Percentiles rank a stretch among this genome's conserved stretches.
Conservation (phyloP, 495 filamentous ascomycete species). For the Penicillium turbatum region DNA sequence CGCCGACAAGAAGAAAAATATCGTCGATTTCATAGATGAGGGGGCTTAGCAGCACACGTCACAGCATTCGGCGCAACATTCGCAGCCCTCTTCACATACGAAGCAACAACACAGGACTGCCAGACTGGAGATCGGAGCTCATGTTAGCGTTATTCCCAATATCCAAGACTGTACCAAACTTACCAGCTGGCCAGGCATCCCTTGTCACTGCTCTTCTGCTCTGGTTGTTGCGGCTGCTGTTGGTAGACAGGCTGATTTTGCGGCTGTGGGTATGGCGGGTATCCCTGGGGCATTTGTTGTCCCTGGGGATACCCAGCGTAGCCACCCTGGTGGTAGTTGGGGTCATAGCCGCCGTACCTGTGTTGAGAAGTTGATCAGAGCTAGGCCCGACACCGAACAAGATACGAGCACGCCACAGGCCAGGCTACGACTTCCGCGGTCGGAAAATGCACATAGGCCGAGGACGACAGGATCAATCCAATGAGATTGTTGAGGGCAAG, state of each 20-base stretch:
- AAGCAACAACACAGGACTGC: slow-evolving; percentile 73
- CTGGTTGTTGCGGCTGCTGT: slow-evolving; percentile 42
- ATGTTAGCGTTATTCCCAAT: slow-evolving; percentile 10
- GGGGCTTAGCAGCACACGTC: slow-evolving; percentile 49
- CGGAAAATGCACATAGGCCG: not conserved
- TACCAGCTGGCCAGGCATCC: slow-evolving; percentile 63
- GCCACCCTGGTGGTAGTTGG: slow-evolving; percentile 15
- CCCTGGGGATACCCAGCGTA: slow-evolving; percentile 3
- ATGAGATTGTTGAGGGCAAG: not conserved
- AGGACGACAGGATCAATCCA: not conserved
- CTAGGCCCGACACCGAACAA: not conserved
- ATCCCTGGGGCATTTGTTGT: no score
- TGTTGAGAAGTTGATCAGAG: not conserved
- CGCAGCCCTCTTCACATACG: slow-evolving; percentile 72
- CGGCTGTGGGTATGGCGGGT: slow-evolving; percentile 24
- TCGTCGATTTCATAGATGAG: slow-evolving; percentile 17
- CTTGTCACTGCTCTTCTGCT: slow-evolving; percentile 43
- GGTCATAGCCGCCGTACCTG: slow-evolving; percentile 15
- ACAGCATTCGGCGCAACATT: slow-evolving; percentile 69
- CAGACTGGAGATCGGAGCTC: slow-evolving; percentile 38
- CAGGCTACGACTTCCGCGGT: not conserved
- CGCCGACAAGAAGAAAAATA: slow-evolving; percentile 23
- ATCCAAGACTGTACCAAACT: slow-evolving; percentile 13
- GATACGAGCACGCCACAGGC: not conserved
- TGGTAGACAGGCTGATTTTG: no score